Percentiles rank a stretch among this genome's conserved stretches.
Evolutionary conservation across 345 rosid species (phyloP).

Genomic region (Syzygium oleosum): DNA sequence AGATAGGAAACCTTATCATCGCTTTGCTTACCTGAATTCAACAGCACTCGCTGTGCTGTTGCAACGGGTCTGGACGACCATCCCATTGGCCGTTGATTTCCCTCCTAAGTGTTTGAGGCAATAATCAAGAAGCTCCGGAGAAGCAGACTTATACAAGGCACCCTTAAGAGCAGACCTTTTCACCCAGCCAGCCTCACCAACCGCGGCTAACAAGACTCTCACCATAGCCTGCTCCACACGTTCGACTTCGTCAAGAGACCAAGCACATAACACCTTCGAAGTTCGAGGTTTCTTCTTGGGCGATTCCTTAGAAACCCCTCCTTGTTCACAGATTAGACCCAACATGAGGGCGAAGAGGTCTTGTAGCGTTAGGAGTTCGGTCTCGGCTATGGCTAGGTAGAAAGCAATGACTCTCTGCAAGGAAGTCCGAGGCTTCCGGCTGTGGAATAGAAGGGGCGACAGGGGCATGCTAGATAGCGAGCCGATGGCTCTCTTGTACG

Average conservation of each 20-base stretch:
- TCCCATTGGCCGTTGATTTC: slow-evolving; percentile 17
- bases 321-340: slow-evolving; percentile 18
- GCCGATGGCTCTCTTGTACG: slow-evolving; percentile 34
- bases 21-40: slow-evolving; percentile 41
- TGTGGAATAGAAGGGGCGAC: slow-evolving; percentile 28
- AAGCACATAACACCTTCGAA: slow-evolving; percentile 27
- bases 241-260: slow-evolving; percentile 48
- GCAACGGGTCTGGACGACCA: slow-evolving; percentile 34
- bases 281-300: background rate
- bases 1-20: background rate
- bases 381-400: slow-evolving; percentile 41
- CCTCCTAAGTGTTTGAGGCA: slow-evolving; percentile 58
- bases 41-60: slow-evolving; percentile 31
- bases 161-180: slow-evolving; percentile 51
- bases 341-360: slow-evolving; percentile 53
- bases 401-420: slow-evolving; percentile 38
- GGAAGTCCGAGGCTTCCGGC: slow-evolving; percentile 26
- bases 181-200: slow-evolving; percentile 31
- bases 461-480: slow-evolving; percentile 38
- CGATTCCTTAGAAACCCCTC: background rate
- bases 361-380: slow-evolving; percentile 37
- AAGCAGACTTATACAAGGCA: slow-evolving; percentile 34
- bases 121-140: slow-evolving; percentile 55
- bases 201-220: slow-evolving; percentile 36
- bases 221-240: slow-evolving; percentile 37